Base-by-base conservation (phyloP, 225 moss, liverwort and hornwort species). In the Polytrichum formosum region DNA sequence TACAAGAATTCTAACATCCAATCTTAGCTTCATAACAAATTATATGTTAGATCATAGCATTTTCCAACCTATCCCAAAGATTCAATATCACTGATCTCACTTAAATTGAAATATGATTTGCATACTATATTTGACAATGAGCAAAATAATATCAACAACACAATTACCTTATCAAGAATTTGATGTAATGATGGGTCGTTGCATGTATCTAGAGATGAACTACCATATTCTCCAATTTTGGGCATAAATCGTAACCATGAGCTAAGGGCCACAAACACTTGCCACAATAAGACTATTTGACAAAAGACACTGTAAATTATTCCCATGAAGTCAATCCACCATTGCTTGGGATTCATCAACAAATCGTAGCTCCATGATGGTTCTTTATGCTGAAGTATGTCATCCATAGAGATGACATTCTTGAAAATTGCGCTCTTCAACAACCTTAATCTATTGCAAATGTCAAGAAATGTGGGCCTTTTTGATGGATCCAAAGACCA, bases 401-500 rank as follows among this genome's bases (percentile, higher is more conserved):
- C 30, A 66, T 65, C 64, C 30, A 28, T 16, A 20, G 20, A 16
- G 31, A 31, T 7, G 5, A 5, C 21, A 65, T 19, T 6, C 10
- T 37, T 5, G 65, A 37, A 4, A 20, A 30, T 30, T 25, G 7
- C 6, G 1, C 33, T 66, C 35, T 66, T 66, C 31, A 66, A 9
- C 2, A 37, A 19, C 20, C 13, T 66, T 26, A 68, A 55, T 18
- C 4, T 68, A 8, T 13, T 5, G 8, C 20, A 26, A 27, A 68
- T 68, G 7, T 26, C 7, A 2, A 55, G 23, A 55, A 68, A 68
- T 26, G 68, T 55, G 23, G 68, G 68, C 26, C 68, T 54, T 27
- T 21, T 53, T 21, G 26, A 35, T 35, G 67, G 67, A 20, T 67
- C 67, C 1, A 9, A 67, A 21, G n/a, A 35, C 67, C 46, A 67